Percentiles rank a stretch among this genome's conserved stretches.
Conservation (phyloP, 148 eudicot species). For the Fagopyrum esculentum region DNA sequence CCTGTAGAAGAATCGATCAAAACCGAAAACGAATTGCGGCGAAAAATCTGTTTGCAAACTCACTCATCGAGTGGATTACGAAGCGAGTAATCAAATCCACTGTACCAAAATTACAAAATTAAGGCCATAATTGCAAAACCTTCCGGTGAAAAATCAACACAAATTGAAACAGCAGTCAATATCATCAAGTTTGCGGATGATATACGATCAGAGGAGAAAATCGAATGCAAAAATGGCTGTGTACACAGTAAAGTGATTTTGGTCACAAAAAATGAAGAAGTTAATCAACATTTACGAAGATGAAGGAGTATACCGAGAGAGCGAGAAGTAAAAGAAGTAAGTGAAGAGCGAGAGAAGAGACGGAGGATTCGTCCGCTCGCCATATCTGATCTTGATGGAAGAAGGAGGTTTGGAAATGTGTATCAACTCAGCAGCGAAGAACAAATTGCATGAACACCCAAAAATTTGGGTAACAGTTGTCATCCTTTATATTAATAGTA, state of each 20-base stretch:
- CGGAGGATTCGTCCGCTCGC: neutral
- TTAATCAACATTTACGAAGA: neutral
- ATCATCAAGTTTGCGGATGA: neutral
- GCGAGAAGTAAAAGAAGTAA: slow-evolving; percentile 3
- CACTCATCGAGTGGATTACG: no score
- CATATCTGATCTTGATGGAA: neutral
- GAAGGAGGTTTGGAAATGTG: neutral
- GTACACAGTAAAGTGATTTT: neutral
- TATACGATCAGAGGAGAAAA: neutral
- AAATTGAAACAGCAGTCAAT: no score
- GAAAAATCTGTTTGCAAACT: no score
- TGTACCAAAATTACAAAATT: no score
- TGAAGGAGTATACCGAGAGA: neutral
- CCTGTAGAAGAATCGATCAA: no score
- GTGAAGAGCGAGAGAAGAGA: slow-evolving; percentile 3
- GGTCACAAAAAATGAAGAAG: neutral
- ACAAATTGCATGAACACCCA: slow-evolving; percentile 5
- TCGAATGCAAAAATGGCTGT: neutral
- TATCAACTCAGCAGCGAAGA: neutral
- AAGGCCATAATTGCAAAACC: no score
- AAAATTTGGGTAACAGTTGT: neutral
- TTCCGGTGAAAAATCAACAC: no score
- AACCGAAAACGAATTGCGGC: no score
- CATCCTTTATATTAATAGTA: neutral
- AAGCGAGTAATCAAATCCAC: no score